phyloP scores from a whole-genome alignment of 2,329 filamentous ascomycete genomes.

The Helotiales sp. region DNA sequence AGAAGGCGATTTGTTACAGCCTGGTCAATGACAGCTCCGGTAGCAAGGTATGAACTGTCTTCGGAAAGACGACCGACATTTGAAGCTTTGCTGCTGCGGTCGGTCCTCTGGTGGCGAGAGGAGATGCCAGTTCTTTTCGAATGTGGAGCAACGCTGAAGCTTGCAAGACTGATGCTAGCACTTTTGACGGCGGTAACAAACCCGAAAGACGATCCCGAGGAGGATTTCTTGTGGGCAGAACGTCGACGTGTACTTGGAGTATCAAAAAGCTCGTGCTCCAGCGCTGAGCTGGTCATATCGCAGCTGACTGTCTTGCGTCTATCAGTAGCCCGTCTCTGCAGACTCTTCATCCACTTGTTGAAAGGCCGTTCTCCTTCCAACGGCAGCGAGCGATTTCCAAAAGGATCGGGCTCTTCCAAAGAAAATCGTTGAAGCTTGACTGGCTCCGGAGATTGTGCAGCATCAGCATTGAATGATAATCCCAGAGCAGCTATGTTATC shows the following conservation, averaged over 20 bases:
- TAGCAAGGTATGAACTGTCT: conserved; percentile 66
- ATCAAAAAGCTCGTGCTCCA: conserved; percentile 31
- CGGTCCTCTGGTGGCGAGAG: conserved; percentile 63
- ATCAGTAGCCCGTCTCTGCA: conserved; percentile 62
- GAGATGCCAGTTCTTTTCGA: conserved; percentile 58
- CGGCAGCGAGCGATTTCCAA: conserved; percentile 22
- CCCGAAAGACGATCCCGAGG: conserved; percentile 75
- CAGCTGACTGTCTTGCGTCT: conserved; percentile 47
- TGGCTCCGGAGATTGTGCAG: conserved; percentile 23
- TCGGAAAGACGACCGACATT: conserved; percentile 67
- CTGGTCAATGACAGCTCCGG: conserved; percentile 61
- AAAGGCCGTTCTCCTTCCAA: conserved; percentile 54
- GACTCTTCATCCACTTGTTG: conserved; percentile 73
- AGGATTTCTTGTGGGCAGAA: conserved; percentile 59
- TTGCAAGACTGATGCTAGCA: conserved; percentile 77
- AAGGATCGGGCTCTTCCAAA: conserved; percentile 34
- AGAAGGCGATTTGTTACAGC: conserved; percentile 72
- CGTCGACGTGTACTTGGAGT: conserved; percentile 47
- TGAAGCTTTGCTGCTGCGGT: conserved; percentile 67
- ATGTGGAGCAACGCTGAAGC: conserved; percentile 69
- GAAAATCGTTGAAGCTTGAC: conserved; percentile 34
- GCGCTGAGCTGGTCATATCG: conserved; percentile 37
- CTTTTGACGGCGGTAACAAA: conserved; percentile 84
- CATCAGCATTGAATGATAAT: conserved; percentile 45
- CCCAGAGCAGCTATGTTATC: conserved; percentile 50